phyloP scores from a whole-genome alignment of 495 filamentous ascomycete species.

The Cercophora samala region DNA sequence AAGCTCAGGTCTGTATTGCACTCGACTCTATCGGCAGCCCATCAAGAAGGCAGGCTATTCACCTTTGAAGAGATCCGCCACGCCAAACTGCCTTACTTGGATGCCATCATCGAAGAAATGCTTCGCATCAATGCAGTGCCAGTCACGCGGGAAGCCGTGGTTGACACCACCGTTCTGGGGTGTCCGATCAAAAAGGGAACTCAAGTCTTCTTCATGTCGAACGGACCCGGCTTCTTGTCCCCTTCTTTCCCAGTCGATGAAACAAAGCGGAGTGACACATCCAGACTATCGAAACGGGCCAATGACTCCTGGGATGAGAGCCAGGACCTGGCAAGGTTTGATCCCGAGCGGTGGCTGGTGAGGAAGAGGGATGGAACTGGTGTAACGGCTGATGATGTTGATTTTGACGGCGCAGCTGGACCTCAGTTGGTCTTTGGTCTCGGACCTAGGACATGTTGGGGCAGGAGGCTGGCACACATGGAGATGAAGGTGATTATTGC shows the following conservation, averaged over 20 bases:
- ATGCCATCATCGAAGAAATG: slow-evolving; percentile 34
- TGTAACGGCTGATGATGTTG: background rate
- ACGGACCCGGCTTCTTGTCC: slow-evolving; percentile 30
- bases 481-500: slow-evolving; percentile 37
- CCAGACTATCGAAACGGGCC: slow-evolving; percentile 21
- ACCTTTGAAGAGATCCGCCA: slow-evolving; percentile 25
- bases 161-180: slow-evolving; percentile 38
- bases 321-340: slow-evolving; percentile 41
- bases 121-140: slow-evolving; percentile 26
- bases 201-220: slow-evolving; percentile 30
- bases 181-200: slow-evolving; percentile 42
- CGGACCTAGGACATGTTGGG: slow-evolving; percentile 53
- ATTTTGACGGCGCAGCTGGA: slow-evolving; percentile 27
- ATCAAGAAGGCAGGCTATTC: slow-evolving; percentile 18
- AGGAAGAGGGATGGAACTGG: background rate
- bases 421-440: slow-evolving; percentile 48
- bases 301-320: slow-evolving; percentile 39
- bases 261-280: slow-evolving; percentile 28
- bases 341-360: slow-evolving; percentile 37
- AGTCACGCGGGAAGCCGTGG: slow-evolving; percentile 28
- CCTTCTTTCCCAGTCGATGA: slow-evolving; percentile 24
- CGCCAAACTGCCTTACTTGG: slow-evolving; percentile 31
- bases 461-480: slow-evolving; percentile 42
- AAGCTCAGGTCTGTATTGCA: slow-evolving; percentile 25
- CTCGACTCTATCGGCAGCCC: slow-evolving; percentile 18